Conservation (phyloP, 108 stramenopile species). For the Nitzschia sp. region DNA sequence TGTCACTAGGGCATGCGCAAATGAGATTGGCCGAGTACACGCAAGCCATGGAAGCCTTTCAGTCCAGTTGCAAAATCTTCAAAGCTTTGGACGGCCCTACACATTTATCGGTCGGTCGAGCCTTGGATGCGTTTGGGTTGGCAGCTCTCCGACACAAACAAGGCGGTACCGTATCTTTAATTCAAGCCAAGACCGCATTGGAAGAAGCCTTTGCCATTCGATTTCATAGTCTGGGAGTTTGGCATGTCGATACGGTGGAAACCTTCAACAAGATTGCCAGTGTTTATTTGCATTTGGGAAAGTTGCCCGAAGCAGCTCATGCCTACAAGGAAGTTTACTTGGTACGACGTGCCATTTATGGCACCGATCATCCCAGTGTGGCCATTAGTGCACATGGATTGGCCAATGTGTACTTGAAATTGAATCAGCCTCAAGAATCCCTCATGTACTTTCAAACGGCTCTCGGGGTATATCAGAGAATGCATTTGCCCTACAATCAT, state of each 20-base stretch:
- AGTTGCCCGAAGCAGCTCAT: conserved; percentile 24
- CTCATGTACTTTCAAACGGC: conserved; percentile 26
- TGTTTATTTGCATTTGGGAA: conserved; percentile 28
- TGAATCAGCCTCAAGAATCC: conserved; percentile 32
- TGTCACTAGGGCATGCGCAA: conserved; percentile 20
- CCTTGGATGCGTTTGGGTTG: conserved; percentile 25
- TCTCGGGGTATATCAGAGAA: conserved; percentile 25
- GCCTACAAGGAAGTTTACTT: conserved; percentile 52
- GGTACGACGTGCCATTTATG: conserved; percentile 50
- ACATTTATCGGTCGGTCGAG: conserved; percentile 24
- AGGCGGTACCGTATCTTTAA: not conserved
- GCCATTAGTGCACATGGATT: conserved; percentile 57
- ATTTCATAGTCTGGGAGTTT: conserved; percentile 42
- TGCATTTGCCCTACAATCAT: conserved; percentile 31
- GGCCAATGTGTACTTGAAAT: conserved; percentile 38
- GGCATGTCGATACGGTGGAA: conserved; percentile 57
- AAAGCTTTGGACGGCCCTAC: conserved; percentile 19
- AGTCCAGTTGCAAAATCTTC: conserved; percentile 9
- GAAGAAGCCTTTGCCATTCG: conserved; percentile 52
- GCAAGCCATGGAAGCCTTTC: conserved; percentile 12
- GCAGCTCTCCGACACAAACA: conserved; percentile 5
- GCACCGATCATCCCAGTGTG: conserved; percentile 50
- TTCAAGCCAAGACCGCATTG: conserved; percentile 17
- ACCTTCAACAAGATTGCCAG: conserved; percentile 53
- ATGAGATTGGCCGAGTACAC: conserved; percentile 19